phyloP scores from a whole-genome alignment of 306 rosid genomes.

The Cucumis melo region DNA sequence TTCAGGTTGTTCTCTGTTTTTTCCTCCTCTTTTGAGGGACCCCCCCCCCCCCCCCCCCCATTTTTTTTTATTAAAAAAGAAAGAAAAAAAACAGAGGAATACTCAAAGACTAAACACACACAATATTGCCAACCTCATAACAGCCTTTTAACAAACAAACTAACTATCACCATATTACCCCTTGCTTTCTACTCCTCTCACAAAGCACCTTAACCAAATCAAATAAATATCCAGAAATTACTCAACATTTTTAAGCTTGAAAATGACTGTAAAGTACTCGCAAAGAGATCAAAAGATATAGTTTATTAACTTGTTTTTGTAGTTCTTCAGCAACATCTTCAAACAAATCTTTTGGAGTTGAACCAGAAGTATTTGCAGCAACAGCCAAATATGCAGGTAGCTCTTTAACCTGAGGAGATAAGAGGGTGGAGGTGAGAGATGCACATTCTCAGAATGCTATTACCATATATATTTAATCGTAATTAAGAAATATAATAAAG shows the following conservation, averaged over 20 bases:
- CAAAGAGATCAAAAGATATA: slow-evolving; percentile 11
- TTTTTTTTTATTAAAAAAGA: too few relatives aligned
- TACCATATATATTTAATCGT: neutral
- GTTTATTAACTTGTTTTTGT: slow-evolving; percentile 55
- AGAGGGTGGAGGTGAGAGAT: neutral
- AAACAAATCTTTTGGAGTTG: slow-evolving; percentile 79
- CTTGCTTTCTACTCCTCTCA: neutral
- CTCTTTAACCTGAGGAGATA: slow-evolving; percentile 51
- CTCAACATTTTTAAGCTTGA: neutral
- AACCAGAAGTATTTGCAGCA: slow-evolving; percentile 72
- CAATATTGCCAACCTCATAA: neutral
- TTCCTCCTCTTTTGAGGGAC: too few relatives aligned
- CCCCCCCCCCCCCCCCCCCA: too few relatives aligned
- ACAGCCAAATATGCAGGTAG: slow-evolving; percentile 61
- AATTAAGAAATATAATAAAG: neutral
- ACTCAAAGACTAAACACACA: neutral
- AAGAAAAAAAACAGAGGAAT: too few relatives aligned
- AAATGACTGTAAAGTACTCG: neutral
- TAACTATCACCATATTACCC: neutral
- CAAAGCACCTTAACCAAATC: neutral
- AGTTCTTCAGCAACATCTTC: slow-evolving; percentile 85
- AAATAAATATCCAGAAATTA: neutral
- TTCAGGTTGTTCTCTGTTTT: too few relatives aligned
- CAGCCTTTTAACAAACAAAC: neutral
- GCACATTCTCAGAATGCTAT: neutral